A percentile compares a stretch with the other conserved stretches of the same genome.
Conservation (phyloP, 139 green algal genomes). For the Axilococcus clingmanii region DNA sequence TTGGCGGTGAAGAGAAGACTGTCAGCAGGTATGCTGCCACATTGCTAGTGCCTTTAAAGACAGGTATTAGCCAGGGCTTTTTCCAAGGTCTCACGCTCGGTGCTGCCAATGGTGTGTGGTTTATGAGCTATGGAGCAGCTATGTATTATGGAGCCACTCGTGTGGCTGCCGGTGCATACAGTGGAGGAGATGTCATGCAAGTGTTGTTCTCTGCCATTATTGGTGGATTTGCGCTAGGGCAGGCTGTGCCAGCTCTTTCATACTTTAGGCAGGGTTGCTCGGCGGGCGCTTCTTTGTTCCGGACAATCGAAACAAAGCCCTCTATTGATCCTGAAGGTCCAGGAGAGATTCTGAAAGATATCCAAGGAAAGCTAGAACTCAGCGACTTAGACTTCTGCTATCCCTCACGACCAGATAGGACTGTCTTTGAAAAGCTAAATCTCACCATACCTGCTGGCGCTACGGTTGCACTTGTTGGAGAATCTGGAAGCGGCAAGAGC, state of each 20-base stretch:
- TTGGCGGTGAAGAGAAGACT: constrained; percentile 44
- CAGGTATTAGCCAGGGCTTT: constrained; percentile 27
- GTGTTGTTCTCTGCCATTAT: constrained; percentile 72
- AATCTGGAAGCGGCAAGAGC: constrained; percentile 80
- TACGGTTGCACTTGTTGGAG: constrained; percentile 82
- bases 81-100: constrained; percentile 35
- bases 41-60: constrained; percentile 36
- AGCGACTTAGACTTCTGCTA: constrained; percentile 64
- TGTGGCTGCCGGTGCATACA: constrained; percentile 40
- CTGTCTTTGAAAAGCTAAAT: constrained; percentile 52
- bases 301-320: constrained; percentile 50
- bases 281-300: constrained; percentile 49
- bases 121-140: constrained; percentile 47
- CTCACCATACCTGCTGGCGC: constrained; percentile 57
- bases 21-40: constrained; percentile 32
- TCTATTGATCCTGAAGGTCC: constrained; percentile 24
- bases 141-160: constrained; percentile 63
- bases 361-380: constrained; percentile 51
- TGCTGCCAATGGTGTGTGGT: constrained; percentile 17
- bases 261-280: constrained; percentile 27
- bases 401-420: constrained; percentile 54
- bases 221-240: constrained; percentile 53
- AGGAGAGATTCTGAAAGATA: background rate
- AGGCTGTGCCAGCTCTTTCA: constrained; percentile 32
- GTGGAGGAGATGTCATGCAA: constrained; percentile 43